Evolutionary conservation across 805 yeast genomes (phyloP), one percentile per base, ranked within the genome.

Genomic region (Alloascoidea africana): DNA sequence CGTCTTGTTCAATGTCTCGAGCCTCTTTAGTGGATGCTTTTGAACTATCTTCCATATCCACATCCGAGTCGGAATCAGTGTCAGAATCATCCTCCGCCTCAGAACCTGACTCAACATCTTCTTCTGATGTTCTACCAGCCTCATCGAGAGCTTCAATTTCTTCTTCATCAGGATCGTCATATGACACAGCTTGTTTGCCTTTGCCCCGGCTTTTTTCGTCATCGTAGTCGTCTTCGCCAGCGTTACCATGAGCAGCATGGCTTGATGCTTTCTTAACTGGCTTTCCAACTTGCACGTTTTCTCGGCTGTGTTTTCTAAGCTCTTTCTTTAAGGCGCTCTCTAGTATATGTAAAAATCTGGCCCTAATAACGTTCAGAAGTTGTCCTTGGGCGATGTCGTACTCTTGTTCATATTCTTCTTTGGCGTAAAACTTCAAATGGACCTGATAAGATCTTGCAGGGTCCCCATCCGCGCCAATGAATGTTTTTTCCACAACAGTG

Each of bases 121-220:
- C 91, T 44, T 75, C 85, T 41, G 77, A 75, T 32, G 87, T 74
- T 48, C 78, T 72, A 56, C 80, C 89, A 37, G 82, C 94, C 50
- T 69, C 70, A 59, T 76, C 76, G 87, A 84, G 82, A 37, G 83
- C 82, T 55, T 85, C 96, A 42, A 83, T 64, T 53, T 87, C 96
- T 18, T 85, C 97, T 44, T 87, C 96, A 59, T 87, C 97, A 23
- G 96, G 95, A 13, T 75, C 94, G 45, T 87, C 97, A 49, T 85
- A 85, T 2, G 96, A 85, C 32, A 82, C 89, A 14, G 94, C 76
- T 60, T 87, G 94, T 49, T 85, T 84, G 30, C 76, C 65, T 46
- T 77, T 78, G 38, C 68, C 60, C 45, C 65, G 70, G 42, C 68
- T 59, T 50, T 68, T 73, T 42, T 72, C 84, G 44, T 75, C 83